phyloP scores from a whole-genome alignment of 2,329 filamentous ascomycete genomes.

The Pseudogymnoascus sp. region DNA sequence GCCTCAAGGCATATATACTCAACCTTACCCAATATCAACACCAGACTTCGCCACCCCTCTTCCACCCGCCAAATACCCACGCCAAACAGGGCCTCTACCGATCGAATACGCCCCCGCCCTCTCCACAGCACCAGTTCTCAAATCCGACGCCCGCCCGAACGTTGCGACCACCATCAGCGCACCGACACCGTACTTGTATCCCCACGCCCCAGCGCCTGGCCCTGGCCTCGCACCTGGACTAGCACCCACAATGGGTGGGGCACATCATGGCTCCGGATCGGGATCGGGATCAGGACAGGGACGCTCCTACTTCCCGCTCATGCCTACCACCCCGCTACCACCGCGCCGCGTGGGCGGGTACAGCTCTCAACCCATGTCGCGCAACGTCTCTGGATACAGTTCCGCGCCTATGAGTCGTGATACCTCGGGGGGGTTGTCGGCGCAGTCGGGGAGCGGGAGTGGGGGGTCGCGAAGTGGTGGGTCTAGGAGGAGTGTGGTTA shows the following conservation, averaged over 20 bases:
- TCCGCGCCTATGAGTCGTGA: conserved; percentile 44
- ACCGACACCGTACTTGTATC: neutral
- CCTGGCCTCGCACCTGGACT: neutral
- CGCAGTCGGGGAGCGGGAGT: conserved; percentile 18
- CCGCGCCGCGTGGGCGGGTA: conserved; percentile 31
- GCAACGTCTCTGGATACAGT: conserved; percentile 36
- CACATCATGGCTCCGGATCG: neutral
- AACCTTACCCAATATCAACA: neutral
- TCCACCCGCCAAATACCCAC: neutral
- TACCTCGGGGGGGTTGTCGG: conserved; percentile 29
- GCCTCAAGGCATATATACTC: neutral
- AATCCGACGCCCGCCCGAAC: neutral
- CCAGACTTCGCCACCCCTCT: neutral
- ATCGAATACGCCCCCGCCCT: neutral
- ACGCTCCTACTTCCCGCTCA: neutral
- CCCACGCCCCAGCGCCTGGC: neutral
- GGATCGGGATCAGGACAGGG: neutral
- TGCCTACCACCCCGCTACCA: neutral
- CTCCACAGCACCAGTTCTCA: neutral
- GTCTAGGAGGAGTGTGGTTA: neutral
- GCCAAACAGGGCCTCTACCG: neutral
- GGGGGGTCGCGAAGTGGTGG: neutral
- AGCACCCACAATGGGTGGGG: neutral
- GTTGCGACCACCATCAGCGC: neutral
- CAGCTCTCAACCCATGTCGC: conserved; percentile 42